Conservation (phyloP, 305 asterid genomes). For the Salvia sclarea region DNA sequence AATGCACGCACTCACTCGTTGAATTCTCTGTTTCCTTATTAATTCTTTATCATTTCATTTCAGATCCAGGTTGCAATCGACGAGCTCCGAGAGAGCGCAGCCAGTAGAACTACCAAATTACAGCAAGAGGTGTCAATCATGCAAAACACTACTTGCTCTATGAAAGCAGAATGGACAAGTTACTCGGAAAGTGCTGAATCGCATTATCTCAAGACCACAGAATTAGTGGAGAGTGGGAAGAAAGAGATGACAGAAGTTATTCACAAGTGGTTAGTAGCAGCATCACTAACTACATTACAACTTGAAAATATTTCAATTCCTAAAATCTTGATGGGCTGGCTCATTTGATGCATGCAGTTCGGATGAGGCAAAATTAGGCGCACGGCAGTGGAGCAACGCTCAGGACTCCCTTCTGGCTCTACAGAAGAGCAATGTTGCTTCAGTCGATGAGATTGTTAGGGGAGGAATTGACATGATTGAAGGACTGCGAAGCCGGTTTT, state of each 20-base stretch:
- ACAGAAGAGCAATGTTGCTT: constrained; percentile 66
- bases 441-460: constrained; percentile 69
- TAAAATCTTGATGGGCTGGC: no score
- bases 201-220: constrained; percentile 65
- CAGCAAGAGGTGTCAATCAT: constrained; percentile 88
- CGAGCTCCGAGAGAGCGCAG: constrained; percentile 76
- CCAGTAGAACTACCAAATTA: constrained; percentile 61
- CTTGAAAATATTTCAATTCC: no score
- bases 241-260: constrained; percentile 62
- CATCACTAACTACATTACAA: not conserved
- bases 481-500: constrained; percentile 51
- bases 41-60: not conserved
- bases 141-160: constrained; percentile 66
- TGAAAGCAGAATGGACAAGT: constrained; percentile 65
- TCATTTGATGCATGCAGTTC: constrained; percentile 57
- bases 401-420: constrained; percentile 67
- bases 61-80: constrained; percentile 79
- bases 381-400: constrained; percentile 80
- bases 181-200: constrained; percentile 65
- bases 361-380: constrained; percentile 76
- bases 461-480: constrained; percentile 71
- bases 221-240: constrained; percentile 70
- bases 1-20: no score
- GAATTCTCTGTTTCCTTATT: not conserved
- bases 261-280: constrained; percentile 70